Evolutionary conservation across 345 rosid genomes (phyloP).

Genomic region (Psidium guajava): DNA sequence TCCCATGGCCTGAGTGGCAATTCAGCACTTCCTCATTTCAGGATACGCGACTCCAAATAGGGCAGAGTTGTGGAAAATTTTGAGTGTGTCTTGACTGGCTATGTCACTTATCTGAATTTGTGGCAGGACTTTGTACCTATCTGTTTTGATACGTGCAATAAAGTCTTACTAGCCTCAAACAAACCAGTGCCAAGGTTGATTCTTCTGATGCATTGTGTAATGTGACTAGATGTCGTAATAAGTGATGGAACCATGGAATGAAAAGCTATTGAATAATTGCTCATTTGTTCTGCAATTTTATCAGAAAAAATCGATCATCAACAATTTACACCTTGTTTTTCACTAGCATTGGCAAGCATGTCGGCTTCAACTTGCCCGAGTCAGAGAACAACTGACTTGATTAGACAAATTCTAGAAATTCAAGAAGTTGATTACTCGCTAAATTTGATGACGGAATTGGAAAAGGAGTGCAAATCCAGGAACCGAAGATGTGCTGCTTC

Average conservation of each 20-base stretch:
- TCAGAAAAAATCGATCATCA: too few species aligned
- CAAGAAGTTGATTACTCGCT: too few species aligned
- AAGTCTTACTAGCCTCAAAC: neutral
- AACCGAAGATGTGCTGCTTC: too few species aligned
- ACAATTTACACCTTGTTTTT: neutral
- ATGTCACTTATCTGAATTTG: neutral
- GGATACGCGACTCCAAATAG: neutral
- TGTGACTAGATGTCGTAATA: neutral
- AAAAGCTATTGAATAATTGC: neutral
- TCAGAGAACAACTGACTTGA: too few species aligned
- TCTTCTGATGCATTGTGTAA: neutral
- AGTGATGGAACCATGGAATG: neutral
- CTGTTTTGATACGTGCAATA: neutral
- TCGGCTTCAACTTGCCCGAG: too few species aligned
- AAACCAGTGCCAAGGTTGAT: neutral
- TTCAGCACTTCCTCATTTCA: conserved; percentile 24
- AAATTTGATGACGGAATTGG: too few species aligned
- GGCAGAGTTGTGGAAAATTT: neutral
- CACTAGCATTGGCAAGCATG: too few species aligned
- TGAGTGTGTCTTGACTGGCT: neutral
- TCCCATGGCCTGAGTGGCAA: conserved; percentile 32
- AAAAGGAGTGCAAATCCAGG: too few species aligned
- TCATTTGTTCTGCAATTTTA: too few species aligned
- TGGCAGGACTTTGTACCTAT: neutral
- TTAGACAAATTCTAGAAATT: too few species aligned